Evolutionary conservation across 1,284 basidiomycete species (phyloP).

Genomic region (Butyriboletus appendiculatus): DNA sequence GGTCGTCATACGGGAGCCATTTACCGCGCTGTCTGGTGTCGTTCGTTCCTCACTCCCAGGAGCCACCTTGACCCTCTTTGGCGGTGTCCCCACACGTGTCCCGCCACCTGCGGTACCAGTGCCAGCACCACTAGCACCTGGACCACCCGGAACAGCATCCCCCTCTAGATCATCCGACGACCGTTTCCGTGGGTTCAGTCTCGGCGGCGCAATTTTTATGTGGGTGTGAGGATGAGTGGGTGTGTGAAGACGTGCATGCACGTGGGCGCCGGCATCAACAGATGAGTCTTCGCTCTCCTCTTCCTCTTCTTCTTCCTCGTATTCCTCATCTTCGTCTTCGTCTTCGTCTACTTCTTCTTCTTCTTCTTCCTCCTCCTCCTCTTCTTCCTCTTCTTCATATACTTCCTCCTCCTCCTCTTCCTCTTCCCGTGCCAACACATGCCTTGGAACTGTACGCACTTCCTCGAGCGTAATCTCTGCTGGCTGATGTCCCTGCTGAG

Average conservation of each 20-base stretch:
- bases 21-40: neutral
- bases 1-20: neutral
- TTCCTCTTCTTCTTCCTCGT: conserved; percentile 13
- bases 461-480: conserved; percentile 32
- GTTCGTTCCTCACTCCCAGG: conserved; percentile 11
- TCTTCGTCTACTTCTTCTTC: conserved; percentile 18
- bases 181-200: conserved; percentile 34
- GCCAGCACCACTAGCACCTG: neutral
- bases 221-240: neutral
- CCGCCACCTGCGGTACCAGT: neutral
- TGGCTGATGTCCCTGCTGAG: conserved; percentile 11
- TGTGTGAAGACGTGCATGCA: neutral
- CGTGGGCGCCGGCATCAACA: conserved; percentile 1
- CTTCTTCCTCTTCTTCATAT: conserved; percentile 21
- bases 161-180: conserved; percentile 34
- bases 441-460: conserved; percentile 16
- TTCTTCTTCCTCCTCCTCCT: conserved; percentile 20
- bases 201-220: conserved; percentile 23
- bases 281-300: conserved; percentile 30
- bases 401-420: conserved; percentile 29
- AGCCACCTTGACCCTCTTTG: conserved; percentile 31
- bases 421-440: conserved; percentile 22
- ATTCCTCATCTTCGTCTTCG: conserved; percentile 15
- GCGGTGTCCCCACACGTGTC: conserved; percentile 26
- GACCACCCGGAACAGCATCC: conserved; percentile 2